Evolutionary conservation across 2,329 filamentous ascomycete species (phyloP), one percentile per base, ranked within the genome.

Genomic region (Microcyclospora tardicrescens): DNA sequence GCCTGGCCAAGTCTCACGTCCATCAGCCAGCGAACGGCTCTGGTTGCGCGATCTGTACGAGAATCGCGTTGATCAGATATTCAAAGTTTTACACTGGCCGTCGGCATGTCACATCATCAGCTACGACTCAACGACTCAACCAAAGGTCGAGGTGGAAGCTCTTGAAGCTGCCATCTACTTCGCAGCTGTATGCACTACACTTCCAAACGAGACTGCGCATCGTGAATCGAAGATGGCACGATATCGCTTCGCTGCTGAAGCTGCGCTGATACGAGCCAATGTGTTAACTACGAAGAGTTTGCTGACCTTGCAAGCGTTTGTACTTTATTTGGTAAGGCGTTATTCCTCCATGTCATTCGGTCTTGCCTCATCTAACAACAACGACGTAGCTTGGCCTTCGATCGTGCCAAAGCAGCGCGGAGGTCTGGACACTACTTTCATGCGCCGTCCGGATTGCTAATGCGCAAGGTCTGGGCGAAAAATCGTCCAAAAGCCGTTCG

Each of bases 351-450:
- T 24, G 4, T 24, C 8, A 8, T 24, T 24, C 19, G 8, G 8
- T 8, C 8, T 24, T 24, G 19, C 19, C 19, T 24, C 19, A 24
- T 24, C 19, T 24, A 24, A 24, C 19, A 24, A 24, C 19, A 24
- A 24, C 5, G 19, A 24, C 5, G 19, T 24, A 24, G 19, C 19
- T 24, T 24, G 36, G 14, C 10, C 15, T 38, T 14, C 19, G 36
- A 16, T 15, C 28, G 9, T 28, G 14, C 28, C 16, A 28, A 34
- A 24, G 31, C 10, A 16, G 34, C 16, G 36, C 36, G 10, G 11
- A 27, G n/a, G 34, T 10, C 16, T 38, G 36, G 36, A 38, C 36
- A 33, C 30, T 38, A n/a, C 14, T 38, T 24, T 29, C 36, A 10
- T 16, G 33, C 8, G 36, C 36, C 11, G 28, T 38, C 3, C 28